A percentile compares a stretch with the other conserved stretches of the same genome.
These are phyloP conservation scores for Triticum urartu DNA, from an alignment of 176 grass and related monocot species.

Conservation along the genomic window DNA sequence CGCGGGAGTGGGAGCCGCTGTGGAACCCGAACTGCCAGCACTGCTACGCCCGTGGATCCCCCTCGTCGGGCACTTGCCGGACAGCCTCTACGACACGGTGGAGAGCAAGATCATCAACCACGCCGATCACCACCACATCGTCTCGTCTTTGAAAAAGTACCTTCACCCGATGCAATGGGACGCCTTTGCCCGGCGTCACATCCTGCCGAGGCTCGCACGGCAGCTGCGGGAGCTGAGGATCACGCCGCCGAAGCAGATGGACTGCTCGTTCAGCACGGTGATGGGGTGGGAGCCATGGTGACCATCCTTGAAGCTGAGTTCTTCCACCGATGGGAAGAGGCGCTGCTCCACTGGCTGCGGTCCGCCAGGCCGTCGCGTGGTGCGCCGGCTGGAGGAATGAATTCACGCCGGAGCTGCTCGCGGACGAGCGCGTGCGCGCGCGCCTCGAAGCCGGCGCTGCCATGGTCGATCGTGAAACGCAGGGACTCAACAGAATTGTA, in stretches of 20 bases:
- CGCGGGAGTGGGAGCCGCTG: not conserved
- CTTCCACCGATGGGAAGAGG: conserved; percentile 47
- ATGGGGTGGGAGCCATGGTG: conserved; percentile 76
- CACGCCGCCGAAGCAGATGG: not conserved
- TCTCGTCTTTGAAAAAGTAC: conserved; percentile 27
- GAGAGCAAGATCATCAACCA: not conserved
- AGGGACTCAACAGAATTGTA: no score
- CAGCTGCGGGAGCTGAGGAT: conserved; percentile 47
- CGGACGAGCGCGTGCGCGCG: conserved; percentile 35
- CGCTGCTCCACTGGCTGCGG: not conserved
- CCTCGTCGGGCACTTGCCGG: not conserved
- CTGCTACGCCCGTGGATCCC: not conserved
- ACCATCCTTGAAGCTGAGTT: conserved; percentile 51
- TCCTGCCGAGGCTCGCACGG: conserved; percentile 47
- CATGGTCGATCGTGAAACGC: no score
- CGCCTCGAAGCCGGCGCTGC: no score
- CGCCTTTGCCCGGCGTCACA: conserved; percentile 23
- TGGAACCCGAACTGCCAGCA: not conserved
- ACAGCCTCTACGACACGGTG: not conserved
- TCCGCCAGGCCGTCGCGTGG: conserved; percentile 39
- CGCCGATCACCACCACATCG: not conserved
- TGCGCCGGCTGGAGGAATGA: conserved; percentile 52
- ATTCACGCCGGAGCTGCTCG: conserved; percentile 56
- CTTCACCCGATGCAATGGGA: conserved; percentile 49
- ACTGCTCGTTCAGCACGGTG: not conserved